Conservation (phyloP, 164 flowering plant genomes). For the Aristolochia californica region DNA sequence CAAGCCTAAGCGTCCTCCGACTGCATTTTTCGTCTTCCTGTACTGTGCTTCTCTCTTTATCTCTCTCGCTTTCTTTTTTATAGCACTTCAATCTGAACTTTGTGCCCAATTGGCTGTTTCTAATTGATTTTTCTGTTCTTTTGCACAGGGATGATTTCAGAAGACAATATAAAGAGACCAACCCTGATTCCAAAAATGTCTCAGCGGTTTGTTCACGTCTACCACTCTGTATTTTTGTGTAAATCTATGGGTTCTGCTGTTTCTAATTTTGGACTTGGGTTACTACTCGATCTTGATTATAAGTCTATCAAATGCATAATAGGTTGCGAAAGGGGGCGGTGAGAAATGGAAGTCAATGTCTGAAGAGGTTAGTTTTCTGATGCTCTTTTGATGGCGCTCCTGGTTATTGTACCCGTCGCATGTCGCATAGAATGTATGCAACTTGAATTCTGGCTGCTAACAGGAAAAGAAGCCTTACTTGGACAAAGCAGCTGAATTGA, state of each 20-base stretch:
- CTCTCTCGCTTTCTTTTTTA: neutral
- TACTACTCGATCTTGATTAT: neutral
- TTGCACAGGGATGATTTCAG: constrained; percentile 69
- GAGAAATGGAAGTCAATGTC: constrained; percentile 70
- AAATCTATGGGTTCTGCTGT: too few species aligned
- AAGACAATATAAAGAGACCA: constrained; percentile 46
- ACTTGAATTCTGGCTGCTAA: too few species aligned
- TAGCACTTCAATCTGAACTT: too few species aligned
- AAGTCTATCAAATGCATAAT: neutral
- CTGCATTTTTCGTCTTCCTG: constrained; percentile 89
- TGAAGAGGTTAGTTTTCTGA: constrained; percentile 42
- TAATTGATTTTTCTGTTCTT: neutral
- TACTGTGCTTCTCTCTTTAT: constrained; percentile 14
- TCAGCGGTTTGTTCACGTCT: constrained; percentile 31
- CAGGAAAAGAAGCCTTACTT: constrained; percentile 71
- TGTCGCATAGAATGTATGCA: neutral
- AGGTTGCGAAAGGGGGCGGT: constrained; percentile 86
- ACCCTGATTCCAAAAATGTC: constrained; percentile 55
- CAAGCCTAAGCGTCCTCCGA: constrained; percentile 75
- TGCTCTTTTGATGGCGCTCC: too few species aligned
- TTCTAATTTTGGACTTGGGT: neutral
- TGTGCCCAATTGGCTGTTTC: too few species aligned
- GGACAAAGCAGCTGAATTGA: constrained; percentile 62
- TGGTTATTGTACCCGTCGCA: neutral
- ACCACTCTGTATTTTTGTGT: too few species aligned